Conservation (phyloP, 73 alveolate species). For the Loxodes magnus region DNA sequence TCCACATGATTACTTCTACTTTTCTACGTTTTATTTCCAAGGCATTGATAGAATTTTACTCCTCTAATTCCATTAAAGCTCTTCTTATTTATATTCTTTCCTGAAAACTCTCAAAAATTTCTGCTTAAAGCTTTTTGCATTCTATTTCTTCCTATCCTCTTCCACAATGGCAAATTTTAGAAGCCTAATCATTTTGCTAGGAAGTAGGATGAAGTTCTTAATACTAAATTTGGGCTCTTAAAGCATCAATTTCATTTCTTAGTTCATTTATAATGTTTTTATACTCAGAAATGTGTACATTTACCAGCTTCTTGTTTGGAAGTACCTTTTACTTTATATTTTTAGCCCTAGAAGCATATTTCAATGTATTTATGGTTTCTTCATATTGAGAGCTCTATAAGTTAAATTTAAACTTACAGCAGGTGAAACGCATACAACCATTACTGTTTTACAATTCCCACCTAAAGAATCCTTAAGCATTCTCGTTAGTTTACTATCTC, state of each 20-base stretch:
- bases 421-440: slow-evolving; percentile 85
- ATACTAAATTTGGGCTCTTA: slow-evolving; percentile 40
- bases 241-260: slow-evolving; percentile 52
- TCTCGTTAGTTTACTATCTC: slow-evolving; percentile 80
- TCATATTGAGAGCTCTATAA: slow-evolving; percentile 64
- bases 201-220: slow-evolving; percentile 19
- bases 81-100: slow-evolving; percentile 62
- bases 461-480: slow-evolving; percentile 79
- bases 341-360: slow-evolving; percentile 87
- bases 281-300: slow-evolving; percentile 63
- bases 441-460: slow-evolving; percentile 84
- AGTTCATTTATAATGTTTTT: slow-evolving; percentile 62
- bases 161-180: slow-evolving; percentile 19
- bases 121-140: slow-evolving; percentile 36
- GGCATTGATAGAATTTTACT: slow-evolving; percentile 66
- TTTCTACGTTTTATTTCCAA: slow-evolving; percentile 61
- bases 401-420: too few species aligned
- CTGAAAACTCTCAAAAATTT: slow-evolving; percentile 50
- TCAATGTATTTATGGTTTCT: slow-evolving; percentile 83
- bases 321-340: slow-evolving; percentile 70
- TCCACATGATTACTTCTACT: slow-evolving; percentile 51
- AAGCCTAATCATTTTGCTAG: slow-evolving; percentile 5
- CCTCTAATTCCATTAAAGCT: slow-evolving; percentile 67
- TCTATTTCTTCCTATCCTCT: slow-evolving; percentile 37
- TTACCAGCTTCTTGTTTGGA: slow-evolving; percentile 77